Base-by-base conservation (phyloP, 2,329 filamentous ascomycete genomes). In the Beauveria sp. region DNA sequence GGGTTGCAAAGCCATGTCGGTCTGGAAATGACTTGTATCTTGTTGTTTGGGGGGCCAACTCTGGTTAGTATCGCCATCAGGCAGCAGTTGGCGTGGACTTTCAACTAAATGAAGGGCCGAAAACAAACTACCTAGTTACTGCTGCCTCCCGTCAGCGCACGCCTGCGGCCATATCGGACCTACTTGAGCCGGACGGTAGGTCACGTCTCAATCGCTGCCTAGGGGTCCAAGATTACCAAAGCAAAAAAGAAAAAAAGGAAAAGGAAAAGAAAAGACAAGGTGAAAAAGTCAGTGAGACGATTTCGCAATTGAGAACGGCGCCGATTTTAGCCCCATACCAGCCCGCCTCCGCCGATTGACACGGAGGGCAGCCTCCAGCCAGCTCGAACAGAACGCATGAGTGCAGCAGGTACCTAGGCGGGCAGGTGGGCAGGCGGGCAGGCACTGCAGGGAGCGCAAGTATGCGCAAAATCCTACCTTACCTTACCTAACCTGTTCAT, bases 331-430 rank as follows among this genome's bases (percentile, higher is more conserved):
- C 49, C 58, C 58, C 49, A 60, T 60, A 16, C 53, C 49, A 60
- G 42, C 58, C 58, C 58, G 40, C 49, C 49, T 52, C 58, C 58
- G 58, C 58, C 49, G 49, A 60, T 60, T 45, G 38, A 60, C 8
- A 40, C 49, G 42, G 58, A 48, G 54, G 16, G 31, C 7, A 28
- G 26, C 26, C 26, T 31, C 40, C 26, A 48, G 20, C 42, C 43
- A 56, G 53, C 24, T 9, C 12, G 28, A 31, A 9, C 28, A 31
- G 28, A 31, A 31, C 9, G 28, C 31, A 12, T 31, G 31, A 31
- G 31, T 31, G 31, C 10, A 31, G 31, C 9, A 28, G 28, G 28
- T 28, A 28, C 28, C 26, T 28, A 28, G 26, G 28, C 10, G 3
- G 28, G 28, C 28, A 31, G 31, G 31, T 34, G 31, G 31, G 31